phyloP scores from a whole-genome alignment of 768 basidiomycete species.

The Calvatia gigantea region DNA sequence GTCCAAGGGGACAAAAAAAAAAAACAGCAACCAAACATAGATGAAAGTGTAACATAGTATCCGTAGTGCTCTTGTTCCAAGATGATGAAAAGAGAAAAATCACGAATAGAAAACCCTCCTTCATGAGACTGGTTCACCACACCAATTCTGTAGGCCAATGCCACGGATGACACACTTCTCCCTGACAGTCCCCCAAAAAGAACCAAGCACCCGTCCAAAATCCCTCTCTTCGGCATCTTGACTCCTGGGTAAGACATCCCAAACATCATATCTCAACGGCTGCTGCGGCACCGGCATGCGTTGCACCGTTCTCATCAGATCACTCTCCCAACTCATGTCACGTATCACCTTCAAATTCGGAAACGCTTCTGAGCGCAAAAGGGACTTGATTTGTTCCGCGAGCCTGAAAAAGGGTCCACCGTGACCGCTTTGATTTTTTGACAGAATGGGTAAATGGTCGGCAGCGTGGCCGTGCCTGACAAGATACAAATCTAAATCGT shows the following conservation, averaged over 20 bases:
- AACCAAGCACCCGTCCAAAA: conserved; percentile 7
- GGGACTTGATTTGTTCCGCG: conserved; percentile 58
- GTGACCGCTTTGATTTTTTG: conserved; percentile 17
- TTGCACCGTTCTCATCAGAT: conserved; percentile 43
- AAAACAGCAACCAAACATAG: neutral
- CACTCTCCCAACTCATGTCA: conserved; percentile 61
- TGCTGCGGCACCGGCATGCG: conserved; percentile 9
- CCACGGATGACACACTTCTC: conserved; percentile 46
- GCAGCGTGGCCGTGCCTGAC: conserved; percentile 16
- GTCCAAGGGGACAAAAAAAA: neutral
- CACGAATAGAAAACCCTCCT: neutral
- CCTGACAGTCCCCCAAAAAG: conserved; percentile 49
- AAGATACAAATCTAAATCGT: conserved; percentile 32
- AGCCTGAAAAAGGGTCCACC: conserved; percentile 65
- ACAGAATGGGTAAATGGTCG: neutral
- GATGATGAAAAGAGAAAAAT: neutral
- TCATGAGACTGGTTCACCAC: conserved; percentile 27
- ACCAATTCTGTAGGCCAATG: conserved; percentile 66
- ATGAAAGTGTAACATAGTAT: neutral
- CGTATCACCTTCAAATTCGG: conserved; percentile 57
- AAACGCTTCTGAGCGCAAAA: conserved; percentile 58
- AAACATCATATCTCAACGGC: neutral
- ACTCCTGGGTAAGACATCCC: neutral
- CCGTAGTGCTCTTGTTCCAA: neutral
- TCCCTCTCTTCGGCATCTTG: conserved; percentile 3